Base-by-base conservation (phyloP, 768 basidiomycete species). In the Sarcodon sp. region DNA sequence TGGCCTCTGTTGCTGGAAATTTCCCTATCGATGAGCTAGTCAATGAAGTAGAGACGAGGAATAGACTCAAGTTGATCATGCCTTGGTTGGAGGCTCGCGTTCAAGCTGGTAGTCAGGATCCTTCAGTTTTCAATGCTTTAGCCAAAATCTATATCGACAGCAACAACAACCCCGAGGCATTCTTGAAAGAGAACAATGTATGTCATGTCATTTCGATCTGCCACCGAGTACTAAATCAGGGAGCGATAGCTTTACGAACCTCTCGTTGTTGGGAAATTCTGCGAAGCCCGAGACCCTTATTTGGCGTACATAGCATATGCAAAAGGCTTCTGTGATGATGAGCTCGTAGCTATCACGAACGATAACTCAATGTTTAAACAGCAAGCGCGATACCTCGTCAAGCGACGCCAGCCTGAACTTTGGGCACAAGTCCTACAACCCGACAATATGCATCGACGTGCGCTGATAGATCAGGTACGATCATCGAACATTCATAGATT, bases 361-460 rank as follows among this genome's bases (percentile, higher is more conserved):
- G 93, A 94, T 55, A 99, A 99, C 70, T 83, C 92, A 10, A 99
- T 99, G 96, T 99, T 93, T 77, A 99, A 98, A 68, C 94, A 99
- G 59, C 96, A 98, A 66, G 89, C 96, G 46, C 84, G 96, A 31
- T 99, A 99, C 67, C 79, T 99, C 50, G 88, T 97, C 60, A 96
- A 93, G 67, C 83, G 96, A 56, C 88, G 96, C 52, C 82, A 89
- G 52, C 80, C 87, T 12, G 96, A 98, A 52, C 79, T 99, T 32
- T 99, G 96, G 96, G 80, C 85, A 1, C 91, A 97, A 66, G 96
- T 99, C 34, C 81, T 99, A 48, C 72, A 78, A 9, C 73, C 77
- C 3, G 91, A 91, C 53, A 97, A 96, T 64, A 76, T 89, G 44
- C 83, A 98, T 62, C 89, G 92, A 51, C 84, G 96, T 54, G 80